Evolutionary conservation across 768 basidiomycete species (phyloP).

Genomic region (Cyathus striatus): DNA sequence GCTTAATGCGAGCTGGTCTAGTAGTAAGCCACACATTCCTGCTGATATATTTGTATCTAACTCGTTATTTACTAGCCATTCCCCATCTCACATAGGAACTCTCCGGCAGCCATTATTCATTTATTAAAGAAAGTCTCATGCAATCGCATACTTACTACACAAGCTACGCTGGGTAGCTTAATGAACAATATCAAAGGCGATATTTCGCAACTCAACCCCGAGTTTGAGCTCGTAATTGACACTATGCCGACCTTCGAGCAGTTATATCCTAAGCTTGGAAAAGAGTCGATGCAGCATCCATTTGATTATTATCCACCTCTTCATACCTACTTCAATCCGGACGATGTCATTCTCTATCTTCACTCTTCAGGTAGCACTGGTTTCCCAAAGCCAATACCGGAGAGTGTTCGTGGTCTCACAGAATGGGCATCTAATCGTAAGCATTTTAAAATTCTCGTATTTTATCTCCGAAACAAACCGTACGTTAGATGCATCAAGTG

Average conservation of each 20-base stretch:
- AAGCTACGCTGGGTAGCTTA: constrained; percentile 11
- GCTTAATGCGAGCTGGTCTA: constrained; percentile 21
- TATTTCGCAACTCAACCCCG: constrained; percentile 5
- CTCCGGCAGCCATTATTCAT: constrained; percentile 17
- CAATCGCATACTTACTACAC: constrained; percentile 25
- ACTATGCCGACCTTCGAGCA: constrained; percentile 11
- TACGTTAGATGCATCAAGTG: neutral
- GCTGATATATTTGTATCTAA: neutral
- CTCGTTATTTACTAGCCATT: constrained; percentile 16
- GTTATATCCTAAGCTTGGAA: constrained; percentile 25
- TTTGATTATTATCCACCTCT: constrained; percentile 9
- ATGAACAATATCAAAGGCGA: constrained; percentile 10
- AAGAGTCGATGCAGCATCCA: constrained; percentile 11
- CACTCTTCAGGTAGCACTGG: constrained; percentile 38
- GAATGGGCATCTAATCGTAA: constrained; percentile 18
- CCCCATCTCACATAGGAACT: constrained; percentile 24
- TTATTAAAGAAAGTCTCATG: constrained; percentile 24
- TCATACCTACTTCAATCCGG: neutral
- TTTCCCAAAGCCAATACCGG: constrained; percentile 24
- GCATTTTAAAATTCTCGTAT: constrained; percentile 5
- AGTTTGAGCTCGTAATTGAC: constrained; percentile 7
- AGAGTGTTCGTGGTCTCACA: constrained; percentile 11
- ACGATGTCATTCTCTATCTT: constrained; percentile 18
- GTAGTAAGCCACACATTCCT: constrained; percentile 14
- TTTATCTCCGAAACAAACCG: neutral